A percentile compares a stretch with the other conserved stretches of the same genome.
These are phyloP conservation scores for Cladosporium oxysporum DNA, from an alignment of 2,329 filamentous ascomycete genomes.

Conservation along the genomic window DNA sequence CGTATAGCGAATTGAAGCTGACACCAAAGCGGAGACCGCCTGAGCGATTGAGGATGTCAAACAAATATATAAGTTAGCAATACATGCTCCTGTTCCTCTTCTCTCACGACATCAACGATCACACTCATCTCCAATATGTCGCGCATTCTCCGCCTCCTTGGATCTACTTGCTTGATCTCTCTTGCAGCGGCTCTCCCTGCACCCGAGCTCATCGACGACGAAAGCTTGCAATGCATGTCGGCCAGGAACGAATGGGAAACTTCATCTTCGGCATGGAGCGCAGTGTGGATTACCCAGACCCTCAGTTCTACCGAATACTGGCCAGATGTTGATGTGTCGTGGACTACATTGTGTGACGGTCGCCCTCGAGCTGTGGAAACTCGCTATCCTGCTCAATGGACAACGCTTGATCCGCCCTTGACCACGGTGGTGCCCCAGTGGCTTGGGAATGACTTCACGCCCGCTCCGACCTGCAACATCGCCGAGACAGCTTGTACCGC, in stretches of 20 bases:
- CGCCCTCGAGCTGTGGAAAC: background rate
- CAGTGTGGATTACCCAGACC: too few species aligned
- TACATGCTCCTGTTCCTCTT: background rate
- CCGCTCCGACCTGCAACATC: slow-evolving; percentile 10
- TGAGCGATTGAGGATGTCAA: background rate
- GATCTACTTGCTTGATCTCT: background rate
- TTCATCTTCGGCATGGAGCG: background rate
- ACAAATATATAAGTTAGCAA: background rate
- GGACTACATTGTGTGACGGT: slow-evolving; percentile 11
- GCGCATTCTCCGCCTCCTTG: background rate
- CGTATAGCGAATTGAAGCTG: background rate
- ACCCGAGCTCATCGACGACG: background rate
- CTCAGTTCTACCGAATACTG: background rate
- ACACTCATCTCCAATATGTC: background rate
- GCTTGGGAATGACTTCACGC: too few species aligned
- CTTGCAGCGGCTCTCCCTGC: background rate
- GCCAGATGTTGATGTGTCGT: background rate
- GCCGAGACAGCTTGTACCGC: background rate
- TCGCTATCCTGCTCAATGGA: background rate
- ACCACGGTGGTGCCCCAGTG: background rate
- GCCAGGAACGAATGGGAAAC: background rate
- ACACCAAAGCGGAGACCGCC: background rate
- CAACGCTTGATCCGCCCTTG: slow-evolving; percentile 4
- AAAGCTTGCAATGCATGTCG: slow-evolving; percentile 2
- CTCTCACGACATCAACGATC: background rate